A percentile compares a stretch with the other conserved stretches of the same genome.
Conservation (phyloP, 2,329 filamentous ascomycete species). For the Arthrobotrys musiformis region DNA sequence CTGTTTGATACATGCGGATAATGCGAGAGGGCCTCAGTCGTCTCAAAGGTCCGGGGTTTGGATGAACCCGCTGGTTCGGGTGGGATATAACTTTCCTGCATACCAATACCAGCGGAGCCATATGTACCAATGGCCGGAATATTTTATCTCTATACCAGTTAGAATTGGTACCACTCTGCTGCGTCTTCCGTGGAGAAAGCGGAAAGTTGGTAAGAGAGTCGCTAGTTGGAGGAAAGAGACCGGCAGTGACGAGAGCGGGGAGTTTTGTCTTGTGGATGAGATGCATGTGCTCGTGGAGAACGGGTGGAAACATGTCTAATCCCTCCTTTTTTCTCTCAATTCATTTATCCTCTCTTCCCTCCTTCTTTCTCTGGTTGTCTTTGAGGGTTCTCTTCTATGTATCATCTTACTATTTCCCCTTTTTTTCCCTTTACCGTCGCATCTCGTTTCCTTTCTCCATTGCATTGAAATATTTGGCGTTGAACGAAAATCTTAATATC, state of each 20-base stretch:
- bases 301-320: slow-evolving; percentile 70
- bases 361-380: not conserved
- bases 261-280: slow-evolving; percentile 69
- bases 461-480: not conserved
- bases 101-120: slow-evolving; percentile 65
- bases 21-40: slow-evolving; percentile 65
- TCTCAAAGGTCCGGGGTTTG: slow-evolving; percentile 68
- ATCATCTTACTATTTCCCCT: not conserved
- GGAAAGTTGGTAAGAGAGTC: slow-evolving; percentile 63
- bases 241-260: slow-evolving; percentile 62
- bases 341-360: not conserved
- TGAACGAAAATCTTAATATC: not conserved
- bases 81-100: slow-evolving; percentile 71
- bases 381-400: not conserved
- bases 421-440: not conserved
- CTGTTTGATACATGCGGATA: slow-evolving; percentile 80
- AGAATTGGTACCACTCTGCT: slow-evolving; percentile 60
- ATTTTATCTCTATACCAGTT: slow-evolving; percentile 65
- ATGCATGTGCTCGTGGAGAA: slow-evolving; percentile 71
- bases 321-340: not conserved
- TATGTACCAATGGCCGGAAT: slow-evolving; percentile 65
- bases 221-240: slow-evolving; percentile 64
- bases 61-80: slow-evolving; percentile 75
- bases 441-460: not conserved
- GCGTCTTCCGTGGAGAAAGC: slow-evolving; percentile 63